phyloP scores from a whole-genome alignment of 306 rosid genomes.

The Castanospermum australe region DNA sequence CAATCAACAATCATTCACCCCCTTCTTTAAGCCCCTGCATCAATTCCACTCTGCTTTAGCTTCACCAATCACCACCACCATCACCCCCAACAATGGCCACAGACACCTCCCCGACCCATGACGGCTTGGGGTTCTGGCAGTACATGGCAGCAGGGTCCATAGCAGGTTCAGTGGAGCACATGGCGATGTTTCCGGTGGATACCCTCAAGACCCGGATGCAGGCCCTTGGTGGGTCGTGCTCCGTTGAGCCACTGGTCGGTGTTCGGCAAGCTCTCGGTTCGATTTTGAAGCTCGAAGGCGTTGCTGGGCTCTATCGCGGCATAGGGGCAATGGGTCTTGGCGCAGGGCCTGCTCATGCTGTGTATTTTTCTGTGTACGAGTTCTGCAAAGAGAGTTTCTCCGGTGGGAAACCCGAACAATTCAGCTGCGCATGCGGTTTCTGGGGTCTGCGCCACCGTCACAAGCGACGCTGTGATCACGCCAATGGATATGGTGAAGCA shows the following conservation, averaged over 20 bases:
- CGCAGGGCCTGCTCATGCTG: slow-evolving; percentile 65
- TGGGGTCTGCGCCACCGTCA: slow-evolving; percentile 52
- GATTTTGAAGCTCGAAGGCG: slow-evolving; percentile 43
- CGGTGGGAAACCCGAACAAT: slow-evolving; percentile 31
- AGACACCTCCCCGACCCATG: slow-evolving; percentile 43
- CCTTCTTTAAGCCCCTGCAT: background rate
- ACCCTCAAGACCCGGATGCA: slow-evolving; percentile 67
- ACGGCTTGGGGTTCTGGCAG: slow-evolving; percentile 57
- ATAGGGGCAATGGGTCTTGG: slow-evolving; percentile 61
- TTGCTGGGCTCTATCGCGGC: slow-evolving; percentile 48
- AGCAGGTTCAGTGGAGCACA: slow-evolving; percentile 58
- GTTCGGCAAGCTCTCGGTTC: slow-evolving; percentile 51
- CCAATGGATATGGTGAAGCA: slow-evolving; percentile 73
- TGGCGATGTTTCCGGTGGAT: slow-evolving; percentile 67
- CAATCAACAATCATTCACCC: slow-evolving; percentile 16
- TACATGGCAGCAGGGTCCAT: slow-evolving; percentile 62
- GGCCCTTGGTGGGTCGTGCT: slow-evolving; percentile 51
- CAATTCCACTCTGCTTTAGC: background rate
- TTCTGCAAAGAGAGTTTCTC: slow-evolving; percentile 38
- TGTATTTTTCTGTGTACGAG: slow-evolving; percentile 57
- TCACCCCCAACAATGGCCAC: slow-evolving; percentile 16
- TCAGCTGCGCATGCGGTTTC: slow-evolving; percentile 45
- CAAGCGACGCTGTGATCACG: slow-evolving; percentile 57
- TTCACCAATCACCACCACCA: background rate
- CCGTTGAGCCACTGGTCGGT: slow-evolving; percentile 39